phyloP scores from a whole-genome alignment of 331 rosid genomes.

The Quercus tomentella region DNA sequence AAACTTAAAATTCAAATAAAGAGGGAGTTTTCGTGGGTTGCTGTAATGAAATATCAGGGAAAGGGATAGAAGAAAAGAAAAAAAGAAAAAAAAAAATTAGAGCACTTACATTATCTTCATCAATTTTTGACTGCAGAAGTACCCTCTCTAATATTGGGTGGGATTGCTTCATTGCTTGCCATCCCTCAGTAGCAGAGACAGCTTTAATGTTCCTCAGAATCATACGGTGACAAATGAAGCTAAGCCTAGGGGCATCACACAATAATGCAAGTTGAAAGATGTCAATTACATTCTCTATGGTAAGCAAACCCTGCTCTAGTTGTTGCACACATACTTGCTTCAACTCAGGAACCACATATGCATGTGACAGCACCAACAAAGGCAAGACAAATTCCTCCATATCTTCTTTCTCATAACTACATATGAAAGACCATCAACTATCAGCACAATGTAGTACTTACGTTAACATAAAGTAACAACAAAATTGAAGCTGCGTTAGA shows the following conservation, averaged over 20 bases:
- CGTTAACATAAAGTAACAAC: background rate
- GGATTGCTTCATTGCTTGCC: conserved; percentile 71
- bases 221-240: conserved; percentile 72
- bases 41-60: background rate
- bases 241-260: conserved; percentile 84
- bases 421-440: conserved; percentile 13
- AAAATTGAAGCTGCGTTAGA: background rate
- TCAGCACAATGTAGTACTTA: conserved; percentile 6
- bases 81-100: background rate
- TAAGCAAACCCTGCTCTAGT: conserved; percentile 51
- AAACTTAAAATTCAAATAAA: background rate
- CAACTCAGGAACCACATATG: conserved; percentile 65
- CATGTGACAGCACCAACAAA: conserved; percentile 78
- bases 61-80: background rate
- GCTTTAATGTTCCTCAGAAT: conserved; percentile 51
- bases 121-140: conserved; percentile 42
- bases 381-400: conserved; percentile 59
- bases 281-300: conserved; percentile 60
- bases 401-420: conserved; percentile 65
- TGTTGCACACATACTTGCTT: conserved; percentile 62
- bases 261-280: conserved; percentile 76
- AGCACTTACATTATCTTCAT: conserved; percentile 59
- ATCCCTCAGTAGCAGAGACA: conserved; percentile 63
- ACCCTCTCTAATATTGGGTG: conserved; percentile 71
- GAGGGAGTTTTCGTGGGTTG: background rate